Evolutionary conservation across 495 filamentous ascomycete genomes (phyloP).

Genomic region (Penicillium verhagenii): DNA sequence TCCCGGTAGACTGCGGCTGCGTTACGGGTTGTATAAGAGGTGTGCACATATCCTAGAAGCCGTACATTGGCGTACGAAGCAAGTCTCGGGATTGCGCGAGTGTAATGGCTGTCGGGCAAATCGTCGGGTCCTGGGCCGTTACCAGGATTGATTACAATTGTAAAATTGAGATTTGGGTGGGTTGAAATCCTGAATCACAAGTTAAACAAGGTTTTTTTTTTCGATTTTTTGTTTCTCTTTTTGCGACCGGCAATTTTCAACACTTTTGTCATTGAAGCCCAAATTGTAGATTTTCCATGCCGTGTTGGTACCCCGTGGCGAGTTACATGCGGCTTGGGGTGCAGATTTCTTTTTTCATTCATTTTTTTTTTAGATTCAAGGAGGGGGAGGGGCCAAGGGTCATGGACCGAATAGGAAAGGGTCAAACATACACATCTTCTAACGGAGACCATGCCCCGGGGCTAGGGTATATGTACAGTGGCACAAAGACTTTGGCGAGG

Average conservation of each 20-base stretch:
- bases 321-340: constrained; percentile 26
- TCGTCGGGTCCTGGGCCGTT: constrained; percentile 50
- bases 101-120: constrained; percentile 52
- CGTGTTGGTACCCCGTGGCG: constrained; percentile 13
- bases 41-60: constrained; percentile 56
- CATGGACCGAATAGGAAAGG: constrained; percentile 16
- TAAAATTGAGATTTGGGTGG: constrained; percentile 49
- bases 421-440: constrained; percentile 43
- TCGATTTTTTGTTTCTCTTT: constrained; percentile 1
- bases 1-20: constrained; percentile 40
- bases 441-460: constrained; percentile 51
- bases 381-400: constrained; percentile 3
- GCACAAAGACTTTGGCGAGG: constrained; percentile 49
- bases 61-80: constrained; percentile 46
- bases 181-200: constrained; percentile 37
- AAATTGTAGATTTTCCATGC: constrained; percentile 8
- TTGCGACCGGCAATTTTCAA: constrained; percentile 4
- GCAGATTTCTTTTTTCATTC: not conserved
- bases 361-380: constrained; percentile 2
- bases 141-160: constrained; percentile 55
- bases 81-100: constrained; percentile 45
- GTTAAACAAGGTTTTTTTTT: constrained; percentile 10
- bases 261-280: constrained; percentile 10
- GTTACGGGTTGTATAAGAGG: constrained; percentile 47
- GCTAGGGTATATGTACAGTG: constrained; percentile 56